phyloP scores from a whole-genome alignment of 768 basidiomycete genomes.

The Leccinum disarticulatum region DNA sequence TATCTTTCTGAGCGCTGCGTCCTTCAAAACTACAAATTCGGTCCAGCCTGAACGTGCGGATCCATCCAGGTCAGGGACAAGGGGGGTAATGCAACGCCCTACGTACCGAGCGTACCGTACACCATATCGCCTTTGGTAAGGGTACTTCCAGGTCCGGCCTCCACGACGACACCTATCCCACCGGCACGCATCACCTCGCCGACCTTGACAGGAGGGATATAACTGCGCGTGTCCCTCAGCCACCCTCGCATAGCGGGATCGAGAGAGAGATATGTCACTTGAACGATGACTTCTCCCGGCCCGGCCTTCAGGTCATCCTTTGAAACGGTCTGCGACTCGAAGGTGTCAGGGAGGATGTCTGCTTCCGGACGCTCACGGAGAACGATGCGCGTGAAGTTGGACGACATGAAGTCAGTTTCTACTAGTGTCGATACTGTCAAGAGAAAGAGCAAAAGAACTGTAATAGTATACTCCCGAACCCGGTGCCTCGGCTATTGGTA shows the following conservation, averaged over 20 bases:
- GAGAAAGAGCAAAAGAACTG: not conserved
- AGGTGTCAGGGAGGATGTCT: constrained; percentile 72
- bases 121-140: constrained; percentile 73
- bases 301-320: constrained; percentile 54
- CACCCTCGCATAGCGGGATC: constrained; percentile 92
- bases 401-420: constrained; percentile 16
- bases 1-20: constrained; percentile 50
- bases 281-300: constrained; percentile 61
- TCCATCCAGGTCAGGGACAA: not conserved
- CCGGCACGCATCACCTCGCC: constrained; percentile 76
- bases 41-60: constrained; percentile 59
- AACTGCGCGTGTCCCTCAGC: constrained; percentile 70
- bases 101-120: constrained; percentile 57
- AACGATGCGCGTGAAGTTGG: constrained; percentile 62
- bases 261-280: constrained; percentile 74
- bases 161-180: constrained; percentile 66
- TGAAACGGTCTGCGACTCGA: constrained; percentile 56
- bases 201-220: constrained; percentile 69
- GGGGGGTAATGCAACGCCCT: not conserved
- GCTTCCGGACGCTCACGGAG: constrained; percentile 71
- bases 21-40: constrained; percentile 66
- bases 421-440: not conserved
- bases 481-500: not conserved
- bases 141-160: constrained; percentile 51
- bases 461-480: not conserved